phyloP scores from a whole-genome alignment of 768 basidiomycete genomes.

The Suillus hirtellus region DNA sequence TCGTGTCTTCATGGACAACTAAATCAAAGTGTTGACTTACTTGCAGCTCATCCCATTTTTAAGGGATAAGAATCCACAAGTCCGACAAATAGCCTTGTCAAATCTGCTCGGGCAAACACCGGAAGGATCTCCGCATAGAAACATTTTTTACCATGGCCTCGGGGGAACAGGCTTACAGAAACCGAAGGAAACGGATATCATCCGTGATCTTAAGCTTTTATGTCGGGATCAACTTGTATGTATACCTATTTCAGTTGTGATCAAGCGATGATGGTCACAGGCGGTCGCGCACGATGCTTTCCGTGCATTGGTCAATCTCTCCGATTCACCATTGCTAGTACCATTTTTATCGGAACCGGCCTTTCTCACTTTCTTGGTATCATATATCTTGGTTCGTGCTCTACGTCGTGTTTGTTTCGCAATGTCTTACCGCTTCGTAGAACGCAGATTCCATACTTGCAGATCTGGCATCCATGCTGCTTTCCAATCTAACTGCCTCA shows the following conservation, averaged over 20 bases:
- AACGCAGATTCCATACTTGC: conserved; percentile 89
- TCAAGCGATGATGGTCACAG: conserved; percentile 40
- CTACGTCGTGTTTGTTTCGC: conserved; percentile 10
- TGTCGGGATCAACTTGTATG: conserved; percentile 86
- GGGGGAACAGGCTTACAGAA: conserved; percentile 58
- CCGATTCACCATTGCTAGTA: conserved; percentile 75
- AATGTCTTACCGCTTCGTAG: conserved; percentile 40
- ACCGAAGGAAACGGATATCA: conserved; percentile 61
- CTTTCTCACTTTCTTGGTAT: conserved; percentile 80
- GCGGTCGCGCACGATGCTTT: conserved; percentile 93
- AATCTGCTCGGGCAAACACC: conserved; percentile 83
- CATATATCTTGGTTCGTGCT: conserved; percentile 77
- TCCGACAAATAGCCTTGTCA: conserved; percentile 80
- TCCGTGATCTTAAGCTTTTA: conserved; percentile 81
- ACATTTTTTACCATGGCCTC: conserved; percentile 71
- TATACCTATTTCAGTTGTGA: conserved; percentile 15
- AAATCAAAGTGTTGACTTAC: conserved; percentile 14
- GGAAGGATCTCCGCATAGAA: conserved; percentile 65
- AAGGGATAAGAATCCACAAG: conserved; percentile 83
- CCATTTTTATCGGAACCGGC: conserved; percentile 64
- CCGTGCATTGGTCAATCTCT: conserved; percentile 89
- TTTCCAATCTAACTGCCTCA: conserved; percentile 90
- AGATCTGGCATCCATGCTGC: conserved; percentile 94
- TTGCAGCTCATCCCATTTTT: conserved; percentile 79
- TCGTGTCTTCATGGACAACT: conserved; percentile 14